phyloP scores from a whole-genome alignment of 805 yeast species.

The Candida glaebosa region DNA sequence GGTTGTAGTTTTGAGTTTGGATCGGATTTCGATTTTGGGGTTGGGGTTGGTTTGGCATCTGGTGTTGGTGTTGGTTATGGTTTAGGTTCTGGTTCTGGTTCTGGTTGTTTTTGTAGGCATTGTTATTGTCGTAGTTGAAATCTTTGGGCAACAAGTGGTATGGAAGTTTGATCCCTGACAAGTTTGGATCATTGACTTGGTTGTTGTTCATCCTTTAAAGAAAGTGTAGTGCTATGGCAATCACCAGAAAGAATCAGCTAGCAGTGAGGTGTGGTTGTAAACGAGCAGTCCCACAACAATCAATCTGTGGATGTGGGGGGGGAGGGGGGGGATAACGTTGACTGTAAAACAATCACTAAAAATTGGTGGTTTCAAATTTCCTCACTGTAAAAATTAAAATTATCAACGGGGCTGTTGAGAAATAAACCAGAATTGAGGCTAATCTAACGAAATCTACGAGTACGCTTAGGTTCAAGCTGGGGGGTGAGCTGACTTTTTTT shows the following conservation, averaged over 20 bases:
- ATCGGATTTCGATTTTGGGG: background rate
- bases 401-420: background rate
- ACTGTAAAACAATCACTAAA: background rate
- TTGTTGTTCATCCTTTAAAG: background rate
- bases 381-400: background rate
- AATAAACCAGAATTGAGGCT: no score
- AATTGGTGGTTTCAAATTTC: background rate
- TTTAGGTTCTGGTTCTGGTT: background rate
- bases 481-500: no score
- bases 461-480: no score
- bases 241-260: background rate
- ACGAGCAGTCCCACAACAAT: no score
- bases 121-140: no score
- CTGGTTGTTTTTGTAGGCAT: no score
- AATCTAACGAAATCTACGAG: no score
- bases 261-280: no score
- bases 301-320: no score
- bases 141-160: slow-evolving; percentile 23
- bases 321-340: no score
- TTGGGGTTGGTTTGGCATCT: slow-evolving; percentile 2
- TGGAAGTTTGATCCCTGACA: slow-evolving; percentile 16
- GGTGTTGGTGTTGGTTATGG: slow-evolving; percentile 5
- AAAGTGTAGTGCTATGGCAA: background rate
- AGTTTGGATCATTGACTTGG: slow-evolving; percentile 1
- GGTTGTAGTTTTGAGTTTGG: background rate